Base-by-base conservation (phyloP, 345 rosid genomes). In the Citropsis articulata region DNA sequence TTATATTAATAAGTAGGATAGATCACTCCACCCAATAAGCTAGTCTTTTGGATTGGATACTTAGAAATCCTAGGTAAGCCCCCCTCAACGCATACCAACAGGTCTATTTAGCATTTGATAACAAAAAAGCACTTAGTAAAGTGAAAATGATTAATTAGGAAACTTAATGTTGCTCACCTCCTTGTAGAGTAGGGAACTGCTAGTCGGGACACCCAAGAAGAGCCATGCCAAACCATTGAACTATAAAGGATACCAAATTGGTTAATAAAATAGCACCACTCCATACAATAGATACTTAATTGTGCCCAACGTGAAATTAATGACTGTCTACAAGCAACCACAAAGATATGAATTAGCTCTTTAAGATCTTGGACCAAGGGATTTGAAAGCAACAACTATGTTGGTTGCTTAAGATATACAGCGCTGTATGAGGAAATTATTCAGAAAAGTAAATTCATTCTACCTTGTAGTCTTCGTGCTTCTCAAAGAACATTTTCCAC, bases 401-500 rank as follows among this genome's bases (percentile, higher is more conserved):
- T 16, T 33, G 50, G 60, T 5, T 16, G 25, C 60, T 48, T 0
- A 16, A 69, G n/a, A n/a, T 33, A 69, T 16, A 42, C 50, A 42
- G 50, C 12, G 50, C 50, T 10, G 50, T 42, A 12, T 12, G 50
- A 71, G 50, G 35, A 50, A 70, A 70, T 42, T 60, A 7, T 59
- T 28, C 73, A 25, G 36, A 40, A 28, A 30, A 25, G 72, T 80
- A 30, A 70, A 62, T 57, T 57, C 28, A 68, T 36, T 80, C 42
- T 81, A 93, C 93, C 97, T 94, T 83, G 87, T 96, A 90, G 89
- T 91, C 91, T 21, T 93, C 94, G 33, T 92, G 95, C 92, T 91
- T 91, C 89, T 96, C 98, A 22, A 96, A 94, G 90, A 94, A 90
- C 97, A 94, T 94, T 83, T 96, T 94, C 98, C 98, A 94, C 87